Evolutionary conservation across 225 moss, liverwort and hornwort species (phyloP), one percentile per base, ranked within the genome.

Genomic region (Marchantia paleacea): DNA sequence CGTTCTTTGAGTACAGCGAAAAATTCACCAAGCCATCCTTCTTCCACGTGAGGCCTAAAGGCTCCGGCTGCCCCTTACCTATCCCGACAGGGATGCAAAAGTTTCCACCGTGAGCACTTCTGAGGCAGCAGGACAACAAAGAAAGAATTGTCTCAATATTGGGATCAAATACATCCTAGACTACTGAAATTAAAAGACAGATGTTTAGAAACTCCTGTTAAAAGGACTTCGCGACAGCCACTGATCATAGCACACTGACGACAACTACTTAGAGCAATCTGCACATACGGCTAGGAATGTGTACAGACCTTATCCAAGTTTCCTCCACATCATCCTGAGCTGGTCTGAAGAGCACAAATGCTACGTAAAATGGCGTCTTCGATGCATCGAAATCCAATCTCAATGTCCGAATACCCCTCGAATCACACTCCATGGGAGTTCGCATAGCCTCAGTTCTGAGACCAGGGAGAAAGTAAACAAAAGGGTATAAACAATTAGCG

Each of bases 31-130:
- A 79, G 81, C 91, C 91, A 65, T 85, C 83, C 63, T 83, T 88
- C 10, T 85, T 83, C 91, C 87, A 89, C 10, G 90, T 86, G 54
- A 85, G 76, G n/a, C 96, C 96, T 77, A 96, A 87, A 71, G 91
- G 90, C 52, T 94, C 94, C 81, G 92, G 91, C 49, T 85, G 87
- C 47, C 96, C 96, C 79, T 91, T 90, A 79, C 83, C 85, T 90
- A 92, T 85, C 47, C 94, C 96, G 69, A 96, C 82, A 71, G 95
- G 95, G 83, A 93, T 86, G 88, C 95, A 96, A 80, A 93, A 96
- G 84, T 93, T 93, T 79, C 77, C 81, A 18, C 91, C 90, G 72
- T 88, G 81, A 78, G 77, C 87, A 84, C 88, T 87, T 89, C 95
- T 95, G 90, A 55, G 72, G 22, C 47, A 49, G 11, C 72, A 81